A percentile compares a stretch with the other conserved stretches of the same genome.
Conservation (phyloP, 371 early-diverging fungal genomes). For the Dinochytrium kinnereticum region DNA sequence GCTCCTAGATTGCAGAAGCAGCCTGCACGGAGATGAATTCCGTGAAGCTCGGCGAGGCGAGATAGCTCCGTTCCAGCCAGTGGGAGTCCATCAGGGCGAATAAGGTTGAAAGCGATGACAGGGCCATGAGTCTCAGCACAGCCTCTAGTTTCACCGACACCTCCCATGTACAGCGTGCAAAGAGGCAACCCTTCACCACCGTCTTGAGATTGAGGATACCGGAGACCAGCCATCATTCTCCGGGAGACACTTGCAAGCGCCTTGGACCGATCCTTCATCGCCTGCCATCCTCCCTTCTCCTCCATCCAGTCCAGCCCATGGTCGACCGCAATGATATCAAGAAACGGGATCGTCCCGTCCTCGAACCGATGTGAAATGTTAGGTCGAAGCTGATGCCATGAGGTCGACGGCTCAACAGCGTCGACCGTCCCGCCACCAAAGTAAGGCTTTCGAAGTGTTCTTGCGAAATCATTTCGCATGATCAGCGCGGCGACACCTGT, state of each 20-base stretch:
- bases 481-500: conserved; percentile 77
- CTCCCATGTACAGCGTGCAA: background rate
- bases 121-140: conserved; percentile 57
- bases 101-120: conserved; percentile 68
- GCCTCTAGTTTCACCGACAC: background rate
- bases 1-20: conserved; percentile 81
- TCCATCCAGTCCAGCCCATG: conserved; percentile 63
- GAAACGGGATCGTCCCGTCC: conserved; percentile 74
- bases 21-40: conserved; percentile 71
- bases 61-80: conserved; percentile 66
- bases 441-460: conserved; percentile 41
- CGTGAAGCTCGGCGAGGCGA: conserved; percentile 60
- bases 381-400: conserved; percentile 40
- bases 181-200: background rate
- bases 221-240: conserved; percentile 45
- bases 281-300: conserved; percentile 39
- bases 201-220: conserved; percentile 47
- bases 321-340: conserved; percentile 67
- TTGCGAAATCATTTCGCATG: conserved; percentile 56
- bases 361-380: conserved; percentile 54
- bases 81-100: conserved; percentile 51
- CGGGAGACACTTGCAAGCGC: conserved; percentile 12
- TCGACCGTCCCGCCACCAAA: conserved; percentile 74
- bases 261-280: conserved; percentile 17
- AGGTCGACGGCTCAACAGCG: conserved; percentile 42